A percentile compares a stretch with the other conserved stretches of the same genome.
These are phyloP conservation scores for Phytophthora podocarpi DNA, from an alignment of 352 stramenopile genomes.

Conservation along the genomic window DNA sequence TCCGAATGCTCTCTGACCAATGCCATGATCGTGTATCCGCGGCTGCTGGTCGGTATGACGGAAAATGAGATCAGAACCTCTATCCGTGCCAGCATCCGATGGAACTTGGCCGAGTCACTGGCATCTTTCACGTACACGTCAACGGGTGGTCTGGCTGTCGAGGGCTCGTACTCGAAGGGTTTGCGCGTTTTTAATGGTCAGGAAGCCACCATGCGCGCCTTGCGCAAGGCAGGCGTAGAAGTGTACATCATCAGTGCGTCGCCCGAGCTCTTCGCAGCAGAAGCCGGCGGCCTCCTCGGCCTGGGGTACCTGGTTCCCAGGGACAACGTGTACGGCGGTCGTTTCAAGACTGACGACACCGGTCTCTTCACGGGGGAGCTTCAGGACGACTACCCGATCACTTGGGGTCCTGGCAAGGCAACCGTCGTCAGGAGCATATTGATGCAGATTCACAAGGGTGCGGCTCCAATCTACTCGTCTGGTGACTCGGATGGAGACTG, in stretches of 20 bases:
- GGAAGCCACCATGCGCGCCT: constrained; percentile 60
- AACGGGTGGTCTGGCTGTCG: constrained; percentile 39
- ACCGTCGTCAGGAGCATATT: constrained; percentile 52
- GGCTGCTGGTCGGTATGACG: constrained; percentile 62
- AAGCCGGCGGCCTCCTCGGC: constrained; percentile 45
- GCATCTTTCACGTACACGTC: constrained; percentile 46
- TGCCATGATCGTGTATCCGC: constrained; percentile 61
- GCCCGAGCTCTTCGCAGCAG: constrained; percentile 56
- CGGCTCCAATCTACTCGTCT: constrained; percentile 54
- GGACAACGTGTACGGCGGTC: constrained; percentile 59
- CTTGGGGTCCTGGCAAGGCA: constrained; percentile 65
- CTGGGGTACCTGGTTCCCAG: constrained; percentile 58
- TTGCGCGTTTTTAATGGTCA: constrained; percentile 67
- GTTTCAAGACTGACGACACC: constrained; percentile 49
- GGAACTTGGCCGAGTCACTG: constrained; percentile 51
- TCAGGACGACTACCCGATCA: constrained; percentile 62
- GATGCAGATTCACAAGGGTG: constrained; percentile 49
- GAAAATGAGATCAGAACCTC: constrained; percentile 51
- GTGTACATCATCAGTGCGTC: constrained; percentile 73
- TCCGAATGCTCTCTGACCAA: constrained; percentile 44
- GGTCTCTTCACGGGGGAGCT: constrained; percentile 51
- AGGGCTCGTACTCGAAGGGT: constrained; percentile 53
- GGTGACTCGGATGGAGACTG: constrained; percentile 68
- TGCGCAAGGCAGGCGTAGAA: constrained; percentile 42
- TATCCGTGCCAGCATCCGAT: constrained; percentile 53